Evolutionary conservation across 2,329 filamentous ascomycete species (phyloP).

Genomic region (Xylariomycetidae sp.): DNA sequence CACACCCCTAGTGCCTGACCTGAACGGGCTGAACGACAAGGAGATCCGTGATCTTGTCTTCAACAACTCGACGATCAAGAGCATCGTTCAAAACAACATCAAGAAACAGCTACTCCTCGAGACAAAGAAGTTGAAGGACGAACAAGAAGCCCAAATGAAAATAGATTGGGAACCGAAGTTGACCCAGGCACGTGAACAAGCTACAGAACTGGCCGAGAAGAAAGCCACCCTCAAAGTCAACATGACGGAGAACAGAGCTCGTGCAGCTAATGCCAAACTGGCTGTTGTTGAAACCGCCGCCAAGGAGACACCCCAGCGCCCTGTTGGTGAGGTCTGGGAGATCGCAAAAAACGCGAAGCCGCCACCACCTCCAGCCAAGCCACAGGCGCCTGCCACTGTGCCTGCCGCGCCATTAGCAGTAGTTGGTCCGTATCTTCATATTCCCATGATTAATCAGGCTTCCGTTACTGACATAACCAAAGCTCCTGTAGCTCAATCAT

Average conservation of each 20-base stretch:
- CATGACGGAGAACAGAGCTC: constrained; percentile 68
- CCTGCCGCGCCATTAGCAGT: constrained; percentile 2
- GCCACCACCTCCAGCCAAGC: constrained; percentile 23
- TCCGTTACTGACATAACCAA: no score
- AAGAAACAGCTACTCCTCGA: constrained; percentile 67
- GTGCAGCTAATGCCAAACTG: constrained; percentile 64
- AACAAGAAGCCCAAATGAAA: constrained; percentile 43
- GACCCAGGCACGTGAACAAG: constrained; percentile 53
- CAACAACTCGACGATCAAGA: constrained; percentile 53
- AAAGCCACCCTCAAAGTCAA: constrained; percentile 71
- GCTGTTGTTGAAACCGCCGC: constrained; percentile 76
- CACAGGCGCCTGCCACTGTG: constrained; percentile 18
- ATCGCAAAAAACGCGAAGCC: constrained; percentile 66
- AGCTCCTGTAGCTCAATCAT: constrained; percentile 10
- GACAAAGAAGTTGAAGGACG: constrained; percentile 54
- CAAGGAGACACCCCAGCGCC: constrained; percentile 75
- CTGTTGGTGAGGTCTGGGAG: constrained; percentile 84
- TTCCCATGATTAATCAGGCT: neutral
- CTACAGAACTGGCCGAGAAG: constrained; percentile 69
- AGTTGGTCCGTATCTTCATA: constrained; percentile 4
- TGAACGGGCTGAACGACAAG: constrained; percentile 47
- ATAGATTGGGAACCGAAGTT: constrained; percentile 50
- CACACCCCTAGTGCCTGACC: constrained; percentile 30
- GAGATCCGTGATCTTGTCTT: constrained; percentile 54
- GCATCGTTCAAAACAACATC: constrained; percentile 57